These are phyloP conservation scores for Lolium multiflorum DNA, from an alignment of 176 grass and related monocot species.

Conservation along the genomic window DNA sequence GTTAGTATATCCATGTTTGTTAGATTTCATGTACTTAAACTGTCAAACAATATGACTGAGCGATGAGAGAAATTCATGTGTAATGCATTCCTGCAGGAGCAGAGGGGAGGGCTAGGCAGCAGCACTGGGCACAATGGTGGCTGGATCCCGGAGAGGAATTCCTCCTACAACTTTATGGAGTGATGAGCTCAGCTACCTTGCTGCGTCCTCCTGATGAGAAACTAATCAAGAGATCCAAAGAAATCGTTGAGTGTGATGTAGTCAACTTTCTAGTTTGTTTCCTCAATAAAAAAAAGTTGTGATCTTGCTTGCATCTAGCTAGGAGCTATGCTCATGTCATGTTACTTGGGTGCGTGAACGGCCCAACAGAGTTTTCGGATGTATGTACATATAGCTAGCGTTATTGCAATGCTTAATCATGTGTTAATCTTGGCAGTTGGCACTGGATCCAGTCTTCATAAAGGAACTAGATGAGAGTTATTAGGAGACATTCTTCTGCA, in stretches of 20 bases:
- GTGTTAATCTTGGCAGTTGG: background rate
- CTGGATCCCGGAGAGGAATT: constrained; percentile 52
- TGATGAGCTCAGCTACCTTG: constrained; percentile 7
- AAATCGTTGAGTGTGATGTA: constrained; percentile 29
- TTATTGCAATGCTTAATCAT: background rate
- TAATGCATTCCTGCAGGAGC: constrained; percentile 44
- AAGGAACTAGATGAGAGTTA: background rate
- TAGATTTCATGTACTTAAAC: background rate
- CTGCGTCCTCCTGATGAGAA: background rate
- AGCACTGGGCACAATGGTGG: constrained; percentile 40
- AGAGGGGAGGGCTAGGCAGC: constrained; percentile 51
- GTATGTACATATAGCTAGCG: background rate
- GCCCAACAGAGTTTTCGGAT: background rate
- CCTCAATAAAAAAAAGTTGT: constrained; percentile 32
- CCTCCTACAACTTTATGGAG: constrained; percentile 59
- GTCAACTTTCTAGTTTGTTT: constrained; percentile 41
- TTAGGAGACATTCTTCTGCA: constrained; percentile 54
- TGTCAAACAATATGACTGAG: background rate
- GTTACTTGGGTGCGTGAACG: constrained; percentile 17
- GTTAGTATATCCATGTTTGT: no score
- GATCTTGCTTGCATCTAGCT: constrained; percentile 19
- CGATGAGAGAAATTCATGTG: constrained; percentile 19
- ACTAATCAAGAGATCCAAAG: background rate
- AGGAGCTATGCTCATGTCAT: background rate
- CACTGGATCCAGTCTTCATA: background rate